These are phyloP conservation scores for Dactylellina cionopaga DNA, from an alignment of 2,329 filamentous ascomycete genomes.

Conservation along the genomic window DNA sequence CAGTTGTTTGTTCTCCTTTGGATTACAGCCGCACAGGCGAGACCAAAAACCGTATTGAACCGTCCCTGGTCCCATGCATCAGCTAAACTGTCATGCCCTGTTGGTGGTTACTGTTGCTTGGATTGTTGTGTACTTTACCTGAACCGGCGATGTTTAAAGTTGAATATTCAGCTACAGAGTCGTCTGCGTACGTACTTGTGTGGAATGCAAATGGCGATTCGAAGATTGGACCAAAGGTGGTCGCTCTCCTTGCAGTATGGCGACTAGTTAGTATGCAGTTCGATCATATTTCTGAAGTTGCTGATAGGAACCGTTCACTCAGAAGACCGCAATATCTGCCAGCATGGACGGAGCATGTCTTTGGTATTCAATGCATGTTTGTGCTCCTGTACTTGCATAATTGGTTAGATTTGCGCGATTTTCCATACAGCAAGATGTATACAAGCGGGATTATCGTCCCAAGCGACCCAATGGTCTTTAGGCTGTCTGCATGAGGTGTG, in stretches of 20 bases:
- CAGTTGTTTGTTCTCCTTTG: constrained; percentile 11
- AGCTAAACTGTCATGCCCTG: constrained; percentile 11
- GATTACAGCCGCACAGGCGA: constrained; percentile 40
- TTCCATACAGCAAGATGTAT: constrained; percentile 44
- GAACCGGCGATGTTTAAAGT: constrained; percentile 45
- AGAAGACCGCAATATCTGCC: no score
- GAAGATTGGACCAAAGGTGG: neutral
- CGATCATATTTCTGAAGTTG: neutral
- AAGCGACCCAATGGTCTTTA: constrained; percentile 52
- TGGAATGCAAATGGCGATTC: neutral
- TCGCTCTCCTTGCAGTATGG: neutral
- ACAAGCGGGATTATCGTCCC: constrained; percentile 50
- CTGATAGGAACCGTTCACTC: neutral
- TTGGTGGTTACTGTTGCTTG: constrained; percentile 10
- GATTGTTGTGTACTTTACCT: constrained; percentile 41
- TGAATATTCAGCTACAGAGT: constrained; percentile 26
- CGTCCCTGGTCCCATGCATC: constrained; percentile 33
- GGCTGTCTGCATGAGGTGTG: constrained; percentile 48
- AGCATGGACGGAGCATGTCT: neutral
- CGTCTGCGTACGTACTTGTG: neutral
- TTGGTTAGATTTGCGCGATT: constrained; percentile 53
- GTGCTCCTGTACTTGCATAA: constrained; percentile 28
- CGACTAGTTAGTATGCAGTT: no score
- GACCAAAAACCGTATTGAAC: constrained; percentile 23
- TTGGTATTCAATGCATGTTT: constrained; percentile 17